Percentiles rank a stretch among this genome's conserved stretches.
Conservation (phyloP, 2,329 filamentous ascomycete species). For the Cladophialophora carrionii region DNA sequence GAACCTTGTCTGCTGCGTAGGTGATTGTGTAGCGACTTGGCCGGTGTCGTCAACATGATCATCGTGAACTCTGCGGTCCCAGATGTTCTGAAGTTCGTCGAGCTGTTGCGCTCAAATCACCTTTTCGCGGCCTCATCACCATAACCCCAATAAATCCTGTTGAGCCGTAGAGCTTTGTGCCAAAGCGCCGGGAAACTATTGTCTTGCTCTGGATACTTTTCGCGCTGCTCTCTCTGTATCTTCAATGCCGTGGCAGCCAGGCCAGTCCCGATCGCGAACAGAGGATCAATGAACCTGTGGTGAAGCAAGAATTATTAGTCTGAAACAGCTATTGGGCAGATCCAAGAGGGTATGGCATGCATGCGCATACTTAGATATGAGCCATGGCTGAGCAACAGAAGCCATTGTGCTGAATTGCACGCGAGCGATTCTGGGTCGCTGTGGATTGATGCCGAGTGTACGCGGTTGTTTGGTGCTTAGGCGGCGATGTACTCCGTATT, state of each 20-base stretch:
- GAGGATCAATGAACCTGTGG: constrained; percentile 54
- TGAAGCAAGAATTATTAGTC: background rate
- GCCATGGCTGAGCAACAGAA: constrained; percentile 42
- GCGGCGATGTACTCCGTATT: background rate
- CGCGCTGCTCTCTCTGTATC: constrained; percentile 59
- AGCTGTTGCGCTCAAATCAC: background rate
- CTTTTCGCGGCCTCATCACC: background rate
- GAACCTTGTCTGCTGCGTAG: background rate
- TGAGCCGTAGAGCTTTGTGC: constrained; percentile 33
- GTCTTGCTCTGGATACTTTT: constrained; percentile 48
- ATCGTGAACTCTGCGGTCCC: background rate
- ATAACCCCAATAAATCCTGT: constrained; percentile 32
- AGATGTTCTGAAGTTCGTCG: background rate
- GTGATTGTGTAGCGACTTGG: background rate
- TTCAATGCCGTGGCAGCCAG: constrained; percentile 56
- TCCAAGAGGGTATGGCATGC: background rate
- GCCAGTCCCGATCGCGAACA: constrained; percentile 60
- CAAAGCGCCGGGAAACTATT: constrained; percentile 38
- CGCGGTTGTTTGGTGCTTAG: background rate
- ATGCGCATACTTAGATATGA: constrained; percentile 47
- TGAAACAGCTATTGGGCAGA: background rate
- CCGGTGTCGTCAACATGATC: background rate
- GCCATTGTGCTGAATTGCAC: constrained; percentile 21
- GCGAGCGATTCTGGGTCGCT: background rate
- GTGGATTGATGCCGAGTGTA: background rate